Evolutionary conservation across 176 grass and related monocot genomes (phyloP), one percentile per base, ranked within the genome.

Genomic region (Carex kokanica): DNA sequence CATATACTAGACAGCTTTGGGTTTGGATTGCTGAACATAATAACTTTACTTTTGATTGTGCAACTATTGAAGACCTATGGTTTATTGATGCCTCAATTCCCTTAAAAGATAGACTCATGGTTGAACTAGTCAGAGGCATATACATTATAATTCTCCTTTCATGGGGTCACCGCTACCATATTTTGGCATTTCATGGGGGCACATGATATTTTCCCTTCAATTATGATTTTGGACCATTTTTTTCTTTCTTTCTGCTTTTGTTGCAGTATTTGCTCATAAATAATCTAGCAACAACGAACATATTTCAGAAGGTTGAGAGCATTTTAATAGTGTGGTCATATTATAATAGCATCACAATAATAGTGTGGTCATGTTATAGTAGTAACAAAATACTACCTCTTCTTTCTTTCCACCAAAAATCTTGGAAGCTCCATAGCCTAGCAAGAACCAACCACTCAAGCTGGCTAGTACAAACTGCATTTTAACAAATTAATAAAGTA

Each of bases 381-480:
- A 36, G 36, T 75, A 52, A 75, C 21, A 52, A 52, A 49, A 8
- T 23, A 21, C 41, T 75, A 75, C 71, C 71, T 82, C 81, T 84
- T 79, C 60, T 81, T 78, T 87, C 80, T 87, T 88, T 68, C 80
- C 86, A 78, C 80, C 81, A 83, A 88, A 88, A 17, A 75, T n/a
- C 57, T 88, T 88, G 80, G 40, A 78, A 71, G 78, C 86, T 78
- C 86, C 70, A 59, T 88, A 88, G 74, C 34, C 6, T 15, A 88
- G 54, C 38, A 88, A 77, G 17, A 59, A 69, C 86, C 86, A 88
- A 53, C 86, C 86, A 83, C 53, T 74, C 64, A 88, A 83, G 68
- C 80, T 88, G 81, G 86, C 68, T 53, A 88, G 79, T 18, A 88
- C 86, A 67, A 88, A 88, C 86, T 88, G 81, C 58, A 83, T 78